Evolutionary conservation across 495 filamentous ascomycete species (phyloP).

Genomic region (Amphirosellinia nigrospora): DNA sequence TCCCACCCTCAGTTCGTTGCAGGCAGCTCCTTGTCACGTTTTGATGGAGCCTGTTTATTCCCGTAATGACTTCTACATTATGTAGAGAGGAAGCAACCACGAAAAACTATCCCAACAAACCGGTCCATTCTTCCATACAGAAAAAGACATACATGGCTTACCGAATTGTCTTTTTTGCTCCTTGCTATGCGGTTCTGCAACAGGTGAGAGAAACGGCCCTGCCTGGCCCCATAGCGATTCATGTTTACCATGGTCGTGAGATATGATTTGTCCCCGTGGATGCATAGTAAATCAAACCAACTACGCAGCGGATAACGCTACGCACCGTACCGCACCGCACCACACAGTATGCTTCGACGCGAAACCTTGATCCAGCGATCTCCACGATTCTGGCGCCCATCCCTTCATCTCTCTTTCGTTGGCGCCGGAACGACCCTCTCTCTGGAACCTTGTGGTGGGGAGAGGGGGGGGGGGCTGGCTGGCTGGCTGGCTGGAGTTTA

Average conservation of each 20-base stretch:
- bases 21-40: too few species aligned
- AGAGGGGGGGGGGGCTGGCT: too few species aligned
- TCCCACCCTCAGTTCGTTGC: too few species aligned
- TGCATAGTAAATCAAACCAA: neutral
- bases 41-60: too few species aligned
- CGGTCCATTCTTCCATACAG: too few species aligned
- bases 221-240: neutral
- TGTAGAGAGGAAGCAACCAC: neutral
- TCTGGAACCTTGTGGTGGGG: slow-evolving; percentile 7
- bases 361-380: slow-evolving; percentile 1
- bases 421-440: slow-evolving; percentile 22
- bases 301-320: slow-evolving; percentile 37
- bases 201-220: too few species aligned
- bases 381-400: neutral
- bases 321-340: slow-evolving; percentile 40
- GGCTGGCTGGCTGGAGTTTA: neutral
- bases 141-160: too few species aligned
- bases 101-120: too few species aligned
- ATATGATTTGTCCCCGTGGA: neutral
- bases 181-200: too few species aligned
- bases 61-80: neutral
- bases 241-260: neutral
- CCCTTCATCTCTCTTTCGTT: neutral
- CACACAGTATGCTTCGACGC: slow-evolving; percentile 1
- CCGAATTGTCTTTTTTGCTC: too few species aligned